Evolutionary conservation across 345 rosid species (phyloP).

Genomic region (Carallia pectinifolia): DNA sequence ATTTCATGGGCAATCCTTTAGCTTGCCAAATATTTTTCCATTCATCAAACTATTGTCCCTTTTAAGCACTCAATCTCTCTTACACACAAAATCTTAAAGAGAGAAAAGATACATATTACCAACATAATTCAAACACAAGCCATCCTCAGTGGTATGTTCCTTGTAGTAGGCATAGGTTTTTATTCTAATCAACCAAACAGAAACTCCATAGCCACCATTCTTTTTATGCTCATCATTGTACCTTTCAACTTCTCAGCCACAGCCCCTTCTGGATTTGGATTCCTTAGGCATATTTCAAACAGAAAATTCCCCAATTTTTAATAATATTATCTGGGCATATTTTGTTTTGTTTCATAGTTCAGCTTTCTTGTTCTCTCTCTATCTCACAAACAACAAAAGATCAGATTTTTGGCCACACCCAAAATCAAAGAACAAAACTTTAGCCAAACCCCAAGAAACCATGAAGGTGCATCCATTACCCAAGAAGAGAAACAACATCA

Average conservation of each 20-base stretch:
- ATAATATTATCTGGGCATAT: constrained; percentile 26
- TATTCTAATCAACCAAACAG: neutral
- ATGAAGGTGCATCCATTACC: constrained; percentile 88
- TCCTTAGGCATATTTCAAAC: constrained; percentile 34
- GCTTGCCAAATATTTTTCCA: neutral
- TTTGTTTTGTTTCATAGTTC: constrained; percentile 17
- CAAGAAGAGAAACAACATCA: constrained; percentile 54
- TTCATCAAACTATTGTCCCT: neutral
- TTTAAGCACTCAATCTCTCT: neutral
- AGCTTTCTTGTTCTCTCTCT: constrained; percentile 8
- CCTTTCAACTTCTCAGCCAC: constrained; percentile 9
- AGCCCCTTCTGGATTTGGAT: constrained; percentile 38
- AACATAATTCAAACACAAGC: neutral
- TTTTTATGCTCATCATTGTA: neutral
- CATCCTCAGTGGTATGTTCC: neutral
- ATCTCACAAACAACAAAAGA: neutral
- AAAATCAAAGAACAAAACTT: neutral
- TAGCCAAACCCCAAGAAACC: neutral
- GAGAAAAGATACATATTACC: neutral
- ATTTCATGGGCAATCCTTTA: neutral
- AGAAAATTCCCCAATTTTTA: constrained; percentile 13
- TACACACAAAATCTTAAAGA: neutral
- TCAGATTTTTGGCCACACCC: neutral
- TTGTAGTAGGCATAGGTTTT: neutral
- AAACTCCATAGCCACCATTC: neutral